Evolutionary conservation across 495 filamentous ascomycete species (phyloP).

Genomic region (Podospora australis): DNA sequence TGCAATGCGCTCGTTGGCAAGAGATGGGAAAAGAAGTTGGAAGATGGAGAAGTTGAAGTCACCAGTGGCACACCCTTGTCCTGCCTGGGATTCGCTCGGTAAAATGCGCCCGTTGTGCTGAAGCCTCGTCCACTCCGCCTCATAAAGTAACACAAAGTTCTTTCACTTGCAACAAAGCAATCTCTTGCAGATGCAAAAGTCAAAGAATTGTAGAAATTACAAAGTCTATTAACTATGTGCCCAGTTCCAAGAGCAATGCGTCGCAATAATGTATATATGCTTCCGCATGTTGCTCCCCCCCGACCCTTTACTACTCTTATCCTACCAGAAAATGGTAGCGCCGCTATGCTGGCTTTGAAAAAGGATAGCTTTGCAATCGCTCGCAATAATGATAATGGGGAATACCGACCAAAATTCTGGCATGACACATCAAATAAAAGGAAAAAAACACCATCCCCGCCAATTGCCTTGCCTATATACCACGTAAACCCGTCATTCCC

Average conservation of each 20-base stretch:
- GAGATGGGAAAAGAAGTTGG: no score
- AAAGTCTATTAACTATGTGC: constrained; percentile 23
- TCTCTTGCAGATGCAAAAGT: no score
- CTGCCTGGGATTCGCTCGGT: no score
- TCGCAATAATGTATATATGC: no score
- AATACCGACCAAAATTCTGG: background rate
- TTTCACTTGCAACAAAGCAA: no score
- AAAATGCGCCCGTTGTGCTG: no score
- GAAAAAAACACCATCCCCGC: no score
- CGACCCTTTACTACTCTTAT: constrained; percentile 5
- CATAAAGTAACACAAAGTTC: no score
- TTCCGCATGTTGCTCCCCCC: background rate
- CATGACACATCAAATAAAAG: background rate
- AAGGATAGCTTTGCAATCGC: background rate
- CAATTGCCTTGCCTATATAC: no score
- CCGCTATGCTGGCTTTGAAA: background rate
- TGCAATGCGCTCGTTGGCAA: no score
- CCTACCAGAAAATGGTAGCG: background rate
- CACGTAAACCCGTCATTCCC: no score
- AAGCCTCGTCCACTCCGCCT: no score
- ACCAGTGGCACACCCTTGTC: background rate
- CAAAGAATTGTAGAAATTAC: constrained; percentile 15
- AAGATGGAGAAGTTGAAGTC: background rate
- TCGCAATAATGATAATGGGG: background rate
- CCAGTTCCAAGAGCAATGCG: constrained; percentile 5